Evolutionary conservation across 1,284 basidiomycete genomes (phyloP), one percentile per base, ranked within the genome.

Genomic region (Trichosporon ovoides): DNA sequence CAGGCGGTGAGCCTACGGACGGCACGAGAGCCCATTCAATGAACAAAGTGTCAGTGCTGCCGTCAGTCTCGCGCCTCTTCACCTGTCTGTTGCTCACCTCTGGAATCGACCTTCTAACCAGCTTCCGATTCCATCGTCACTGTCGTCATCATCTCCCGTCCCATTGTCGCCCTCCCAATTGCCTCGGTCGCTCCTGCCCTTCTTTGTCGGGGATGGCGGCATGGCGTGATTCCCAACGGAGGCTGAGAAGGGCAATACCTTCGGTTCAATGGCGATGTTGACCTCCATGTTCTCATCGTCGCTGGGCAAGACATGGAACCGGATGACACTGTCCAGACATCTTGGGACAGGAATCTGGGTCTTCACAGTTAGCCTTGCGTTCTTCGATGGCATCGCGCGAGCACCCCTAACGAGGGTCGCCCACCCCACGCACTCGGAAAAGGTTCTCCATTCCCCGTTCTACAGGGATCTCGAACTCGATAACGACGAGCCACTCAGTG

Each of bases 51-150:
- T 73, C 69, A 24, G 73, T 73, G 31, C 73, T 74, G 49, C 10
- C 13, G 55, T 64, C 34, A 66, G 59, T 24, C 7, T 11, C 7
- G 49, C 56, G 14, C 54, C 37, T 31, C 9, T 24, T 13, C 19
- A 16, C 13, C 13, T 28, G 38, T 9, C 6, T 35, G 36, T 1
- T 18, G 60, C 66, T 52, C 34, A 72, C 73, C 69, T 70, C 38
- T 70, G 71, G 52, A 74, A 76, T 37, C 69, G 53, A 3, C 74
- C 74, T 35, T 71, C 67, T 0, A 76, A 64, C 71, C 69, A 70
- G 54, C 62, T 67, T n/a, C 66, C 66, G 5, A 31, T 36, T 6
- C 62, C 64, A 14, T 58, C 65, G 12, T 62, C 63, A 64, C 13
- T 59, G 55, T 62, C 61, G 13, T 65, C 68, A 0, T 61, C 59